Evolutionary conservation across 148 eudicot species (phyloP).

Genomic region (Beta vulgaris): DNA sequence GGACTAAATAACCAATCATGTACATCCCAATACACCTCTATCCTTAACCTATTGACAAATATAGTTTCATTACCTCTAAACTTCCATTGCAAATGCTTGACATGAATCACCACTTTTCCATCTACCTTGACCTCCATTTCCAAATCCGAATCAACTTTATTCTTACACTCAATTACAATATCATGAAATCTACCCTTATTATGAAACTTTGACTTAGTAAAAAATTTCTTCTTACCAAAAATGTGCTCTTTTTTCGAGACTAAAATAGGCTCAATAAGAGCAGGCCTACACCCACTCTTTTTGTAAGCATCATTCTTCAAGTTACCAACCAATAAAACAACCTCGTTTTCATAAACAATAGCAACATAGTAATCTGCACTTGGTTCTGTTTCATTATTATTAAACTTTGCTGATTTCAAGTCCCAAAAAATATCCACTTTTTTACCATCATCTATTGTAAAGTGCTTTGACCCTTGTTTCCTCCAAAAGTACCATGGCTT

Average conservation of each 20-base stretch:
- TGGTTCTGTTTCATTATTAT: slow-evolving; percentile 49
- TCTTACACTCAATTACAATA: slow-evolving; percentile 45
- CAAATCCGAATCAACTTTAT: slow-evolving; percentile 34
- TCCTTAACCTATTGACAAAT: slow-evolving; percentile 37
- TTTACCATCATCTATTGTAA: slow-evolving; percentile 37
- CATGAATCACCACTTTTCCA: slow-evolving; percentile 47
- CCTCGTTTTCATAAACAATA: slow-evolving; percentile 44
- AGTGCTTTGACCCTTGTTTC: slow-evolving; percentile 60
- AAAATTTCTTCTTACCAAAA: slow-evolving; percentile 56
- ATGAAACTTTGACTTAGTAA: slow-evolving; percentile 45
- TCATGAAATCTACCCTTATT: slow-evolving; percentile 45
- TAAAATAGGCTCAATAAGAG: slow-evolving; percentile 37
- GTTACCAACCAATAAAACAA: slow-evolving; percentile 53
- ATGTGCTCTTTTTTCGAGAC: slow-evolving; percentile 53
- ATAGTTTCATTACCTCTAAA: slow-evolving; percentile 68
- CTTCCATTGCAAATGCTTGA: slow-evolving; percentile 71
- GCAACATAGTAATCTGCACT: slow-evolving; percentile 58
- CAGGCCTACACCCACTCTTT: slow-evolving; percentile 44
- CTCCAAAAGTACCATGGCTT: slow-evolving; percentile 89
- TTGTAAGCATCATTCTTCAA: slow-evolving; percentile 55
- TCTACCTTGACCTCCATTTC: slow-evolving; percentile 64
- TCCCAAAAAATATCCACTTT: slow-evolving; percentile 59
- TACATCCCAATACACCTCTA: slow-evolving; percentile 71
- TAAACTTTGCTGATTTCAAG: slow-evolving; percentile 49
- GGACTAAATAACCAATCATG: slow-evolving; percentile 72